Conservation (phyloP, 257 asterid genomes). For the Leptodermis oblonga region DNA sequence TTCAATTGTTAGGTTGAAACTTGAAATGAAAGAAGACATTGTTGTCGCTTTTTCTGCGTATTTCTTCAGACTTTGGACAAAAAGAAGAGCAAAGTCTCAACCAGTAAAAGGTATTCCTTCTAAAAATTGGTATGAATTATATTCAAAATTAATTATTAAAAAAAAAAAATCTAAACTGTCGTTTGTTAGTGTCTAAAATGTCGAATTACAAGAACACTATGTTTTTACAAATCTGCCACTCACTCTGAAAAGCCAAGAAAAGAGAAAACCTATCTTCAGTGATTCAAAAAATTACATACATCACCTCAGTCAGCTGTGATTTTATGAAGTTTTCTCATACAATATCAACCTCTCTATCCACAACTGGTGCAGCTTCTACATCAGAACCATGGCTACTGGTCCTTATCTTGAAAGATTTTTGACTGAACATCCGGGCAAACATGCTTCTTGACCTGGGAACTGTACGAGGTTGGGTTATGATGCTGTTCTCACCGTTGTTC, state of each 20-base stretch:
- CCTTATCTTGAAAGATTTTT: slow-evolving; percentile 50
- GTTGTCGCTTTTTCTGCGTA: background rate
- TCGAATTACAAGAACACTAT: background rate
- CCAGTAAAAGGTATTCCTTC: no score
- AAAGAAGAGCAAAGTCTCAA: no score
- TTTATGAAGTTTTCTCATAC: slow-evolving; percentile 30
- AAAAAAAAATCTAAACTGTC: background rate
- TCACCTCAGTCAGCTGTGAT: no score
- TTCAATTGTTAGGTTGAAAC: background rate
- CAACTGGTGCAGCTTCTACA: slow-evolving; percentile 39
- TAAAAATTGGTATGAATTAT: no score
- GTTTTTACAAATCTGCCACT: background rate
- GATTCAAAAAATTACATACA: background rate
- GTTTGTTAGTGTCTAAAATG: background rate
- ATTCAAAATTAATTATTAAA: no score
- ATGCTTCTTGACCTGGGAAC: slow-evolving; percentile 58
- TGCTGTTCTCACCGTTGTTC: slow-evolving; percentile 41
- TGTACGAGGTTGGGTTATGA: slow-evolving; percentile 19
- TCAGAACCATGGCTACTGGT: slow-evolving; percentile 28
- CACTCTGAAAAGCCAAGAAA: no score
- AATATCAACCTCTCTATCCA: slow-evolving; percentile 45
- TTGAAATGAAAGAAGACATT: no score
- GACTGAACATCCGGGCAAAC: slow-evolving; percentile 53
- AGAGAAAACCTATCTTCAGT: background rate
- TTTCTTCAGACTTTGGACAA: background rate